Evolutionary conservation across 257 asterid genomes (phyloP).

Genomic region (Nyctanthes arbortristis): DNA sequence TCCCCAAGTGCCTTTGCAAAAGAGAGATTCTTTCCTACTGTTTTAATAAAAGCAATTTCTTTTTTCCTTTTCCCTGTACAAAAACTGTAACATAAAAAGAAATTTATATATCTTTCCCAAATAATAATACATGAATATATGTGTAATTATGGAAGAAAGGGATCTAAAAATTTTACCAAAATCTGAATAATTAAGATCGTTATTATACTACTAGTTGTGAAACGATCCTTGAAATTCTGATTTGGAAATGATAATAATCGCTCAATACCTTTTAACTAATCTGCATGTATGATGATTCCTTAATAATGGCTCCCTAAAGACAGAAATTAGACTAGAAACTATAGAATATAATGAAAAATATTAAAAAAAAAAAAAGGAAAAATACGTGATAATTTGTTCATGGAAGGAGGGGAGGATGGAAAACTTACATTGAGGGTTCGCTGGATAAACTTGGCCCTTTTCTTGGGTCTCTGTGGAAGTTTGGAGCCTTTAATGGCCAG

Average conservation of each 20-base stretch:
- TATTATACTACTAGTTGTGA: not conserved
- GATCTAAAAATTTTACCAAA: not conserved
- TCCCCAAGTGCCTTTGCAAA: not conserved
- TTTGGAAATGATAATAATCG: not conserved
- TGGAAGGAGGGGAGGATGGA: not conserved
- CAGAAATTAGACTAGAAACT: too few relatives aligned
- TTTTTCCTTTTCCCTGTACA: too few relatives aligned
- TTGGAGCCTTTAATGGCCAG: slow-evolving; percentile 89
- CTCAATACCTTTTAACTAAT: not conserved
- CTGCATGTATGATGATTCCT: too few relatives aligned
- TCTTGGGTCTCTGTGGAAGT: slow-evolving; percentile 95
- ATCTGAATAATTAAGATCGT: not conserved
- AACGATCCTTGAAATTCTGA: not conserved
- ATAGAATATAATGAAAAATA: too few relatives aligned
- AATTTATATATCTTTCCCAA: too few relatives aligned
- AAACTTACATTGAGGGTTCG: slow-evolving; percentile 85
- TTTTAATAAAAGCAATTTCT: too few relatives aligned
- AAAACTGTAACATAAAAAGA: too few relatives aligned
- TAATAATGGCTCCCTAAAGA: too few relatives aligned
- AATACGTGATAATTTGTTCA: not conserved
- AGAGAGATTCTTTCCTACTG: not conserved
- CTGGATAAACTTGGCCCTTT: slow-evolving; percentile 80
- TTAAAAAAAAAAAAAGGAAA: not conserved
- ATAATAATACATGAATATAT: too few relatives aligned
- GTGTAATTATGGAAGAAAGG: not conserved